Base-by-base conservation (phyloP, 2,329 filamentous ascomycete species). In the Emmonsiellopsis sp. region DNA sequence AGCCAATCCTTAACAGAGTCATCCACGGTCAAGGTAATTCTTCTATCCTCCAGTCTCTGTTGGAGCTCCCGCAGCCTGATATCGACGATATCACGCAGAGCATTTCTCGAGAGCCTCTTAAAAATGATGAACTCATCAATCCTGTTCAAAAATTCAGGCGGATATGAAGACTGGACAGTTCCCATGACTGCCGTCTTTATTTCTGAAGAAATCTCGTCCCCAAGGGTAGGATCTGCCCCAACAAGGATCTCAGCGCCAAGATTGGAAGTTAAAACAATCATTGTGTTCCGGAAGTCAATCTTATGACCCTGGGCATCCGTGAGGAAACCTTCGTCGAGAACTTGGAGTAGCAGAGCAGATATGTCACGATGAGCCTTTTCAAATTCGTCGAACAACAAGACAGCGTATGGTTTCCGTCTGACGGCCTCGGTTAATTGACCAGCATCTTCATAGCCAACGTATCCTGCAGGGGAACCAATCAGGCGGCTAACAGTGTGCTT, bases 121-220 rank as follows among this genome's bases (percentile, higher is more conserved):
- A 97, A 97, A 65, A 97, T 76, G 68, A 97, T 96, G 74, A 97
- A 96, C 57, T 94, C 92, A 70, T 97, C 92, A 58, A 97, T 89
- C 16, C 93, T 83, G 73, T 98, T 97, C 59, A 97, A 80, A 77
- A 97, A 98, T 68, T 97, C 93, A 2, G 93, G 93, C 5, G 92
- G 84, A 67, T 96, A 85, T 1, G 78, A 72, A 7, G 77, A 70
- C 15, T 85, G 78, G 1, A 97, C 91, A 13, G 94, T 84, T 63
- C 95, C 87, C 84, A 97, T 90, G 52, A 97, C 91, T 0, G 87
- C 84, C 54, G 81, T 77, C 63, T 89, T 89, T 46, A 91, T 81
- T 0, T 82, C 81, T 0, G 83, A 79, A 13, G 86, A 83, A 54
- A 97, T 84, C 34, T 87, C 83, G 41, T 86, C 84, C 48, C 82